phyloP scores from a whole-genome alignment of 441 rosid genomes.

The Erysimum pusillum region DNA sequence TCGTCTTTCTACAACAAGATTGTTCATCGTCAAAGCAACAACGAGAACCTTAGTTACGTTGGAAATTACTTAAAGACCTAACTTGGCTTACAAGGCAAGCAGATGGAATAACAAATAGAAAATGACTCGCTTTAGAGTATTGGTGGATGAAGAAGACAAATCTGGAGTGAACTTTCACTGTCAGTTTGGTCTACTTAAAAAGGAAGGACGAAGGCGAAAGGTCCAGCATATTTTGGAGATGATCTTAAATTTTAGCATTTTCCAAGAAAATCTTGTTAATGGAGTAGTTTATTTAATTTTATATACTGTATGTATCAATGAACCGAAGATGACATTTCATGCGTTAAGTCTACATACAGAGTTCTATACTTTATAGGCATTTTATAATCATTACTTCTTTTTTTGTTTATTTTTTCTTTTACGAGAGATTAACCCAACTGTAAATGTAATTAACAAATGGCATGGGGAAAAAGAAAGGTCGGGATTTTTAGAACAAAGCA shows the following conservation, averaged over 20 bases:
- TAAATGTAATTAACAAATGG: too few relatives aligned
- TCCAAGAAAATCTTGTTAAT: conserved; percentile 18
- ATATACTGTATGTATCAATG: too few relatives aligned
- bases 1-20: conserved; percentile 11
- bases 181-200: conserved; percentile 10
- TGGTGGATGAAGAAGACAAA: background rate
- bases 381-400: too few relatives aligned
- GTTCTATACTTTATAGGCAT: too few relatives aligned
- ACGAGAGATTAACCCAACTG: too few relatives aligned
- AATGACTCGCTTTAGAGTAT: too few relatives aligned
- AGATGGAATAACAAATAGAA: background rate
- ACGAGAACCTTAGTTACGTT: background rate
- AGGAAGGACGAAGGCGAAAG: conserved; percentile 20
- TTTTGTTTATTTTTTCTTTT: too few relatives aligned
- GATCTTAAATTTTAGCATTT: conserved; percentile 8
- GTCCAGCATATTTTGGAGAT: conserved; percentile 8
- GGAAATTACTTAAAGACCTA: background rate
- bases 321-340: too few relatives aligned
- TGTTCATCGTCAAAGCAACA: conserved; percentile 18
- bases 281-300: too few relatives aligned
- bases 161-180: background rate
- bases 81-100: background rate
- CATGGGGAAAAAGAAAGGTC: too few relatives aligned
- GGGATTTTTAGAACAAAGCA: too few relatives aligned
- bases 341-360: too few relatives aligned